phyloP scores from a whole-genome alignment of 768 basidiomycete genomes.

The Russula compacta region DNA sequence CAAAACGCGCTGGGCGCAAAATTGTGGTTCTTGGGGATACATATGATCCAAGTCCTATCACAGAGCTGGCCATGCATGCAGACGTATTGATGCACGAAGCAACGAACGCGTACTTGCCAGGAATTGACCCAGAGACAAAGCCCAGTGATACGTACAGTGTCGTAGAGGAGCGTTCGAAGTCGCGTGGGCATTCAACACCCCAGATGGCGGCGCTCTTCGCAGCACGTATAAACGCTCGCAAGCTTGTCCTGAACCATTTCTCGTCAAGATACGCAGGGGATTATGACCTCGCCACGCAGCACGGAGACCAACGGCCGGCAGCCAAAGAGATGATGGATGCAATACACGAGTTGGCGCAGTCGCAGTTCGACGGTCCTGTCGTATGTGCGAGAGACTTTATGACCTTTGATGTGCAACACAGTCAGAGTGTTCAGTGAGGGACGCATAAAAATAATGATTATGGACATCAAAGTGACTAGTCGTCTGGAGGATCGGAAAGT shows the following conservation, averaged over 20 bases:
- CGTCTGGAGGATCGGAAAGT: slow-evolving; percentile 68
- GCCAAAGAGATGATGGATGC: slow-evolving; percentile 50
- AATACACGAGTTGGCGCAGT: slow-evolving; percentile 48
- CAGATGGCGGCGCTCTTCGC: slow-evolving; percentile 86
- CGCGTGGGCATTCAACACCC: slow-evolving; percentile 85
- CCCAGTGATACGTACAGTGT: slow-evolving; percentile 47
- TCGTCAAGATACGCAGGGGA: slow-evolving; percentile 71
- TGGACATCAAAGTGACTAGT: slow-evolving; percentile 18
- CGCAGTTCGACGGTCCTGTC: slow-evolving; percentile 47
- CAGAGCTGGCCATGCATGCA: slow-evolving; percentile 48
- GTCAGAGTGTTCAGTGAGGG: slow-evolving; percentile 12
- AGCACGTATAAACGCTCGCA: slow-evolving; percentile 47
- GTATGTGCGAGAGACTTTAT: slow-evolving; percentile 68
- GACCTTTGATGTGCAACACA: slow-evolving; percentile 49
- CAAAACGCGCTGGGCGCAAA: slow-evolving; percentile 59
- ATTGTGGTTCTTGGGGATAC: slow-evolving; percentile 82
- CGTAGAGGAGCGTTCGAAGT: slow-evolving; percentile 55
- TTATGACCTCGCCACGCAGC: slow-evolving; percentile 38
- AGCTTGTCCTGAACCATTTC: slow-evolving; percentile 76
- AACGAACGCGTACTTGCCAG: slow-evolving; percentile 76
- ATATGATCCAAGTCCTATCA: slow-evolving; percentile 64
- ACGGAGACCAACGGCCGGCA: slow-evolving; percentile 18
- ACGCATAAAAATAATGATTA: slow-evolving; percentile 1
- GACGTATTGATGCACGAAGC: slow-evolving; percentile 83
- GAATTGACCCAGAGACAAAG: slow-evolving; percentile 51